Base-by-base conservation (phyloP, 495 filamentous ascomycete species). In the Penicillium turbatum region DNA sequence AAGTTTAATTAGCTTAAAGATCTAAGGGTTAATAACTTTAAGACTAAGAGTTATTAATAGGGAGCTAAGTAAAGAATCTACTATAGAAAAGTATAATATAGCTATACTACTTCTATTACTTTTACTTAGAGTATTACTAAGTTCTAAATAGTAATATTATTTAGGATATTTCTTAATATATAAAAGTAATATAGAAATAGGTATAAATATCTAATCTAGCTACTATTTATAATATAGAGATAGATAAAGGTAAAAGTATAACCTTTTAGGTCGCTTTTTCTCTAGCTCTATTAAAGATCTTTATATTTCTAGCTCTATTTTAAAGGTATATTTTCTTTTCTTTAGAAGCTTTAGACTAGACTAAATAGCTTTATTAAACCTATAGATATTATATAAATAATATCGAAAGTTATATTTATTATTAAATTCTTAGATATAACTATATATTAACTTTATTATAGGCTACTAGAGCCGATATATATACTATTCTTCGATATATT, bases 401-500 rank as follows among this genome's bases (percentile, higher is more conserved):
- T 29, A 5, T 49, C 34, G 34, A 9, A 49, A 17, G 2, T 50
- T 12, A 39, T 24, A 24, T 15, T 50, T 13, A 50, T 17, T 32
- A 24, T 32, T 5, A 13, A 50, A 40, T 24, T 2, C 40, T 50
- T 37, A 12, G 15, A 15, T 12, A 12, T 13, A 50, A 17, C 48
- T 24, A 11, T 13, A 50, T 15, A 39, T 17, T 16, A 6, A 35
- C 37, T 50, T 50, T 50, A 7, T 39, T 9, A 2, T 15, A n/a
- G 6, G 21, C 24, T 21, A 11, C 38, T 10, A 0, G 3, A 39
- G 29, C 16, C 30, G 27, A 29, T 13, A 13, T 5, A 50, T 9
- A 13, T 50, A 24, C 16, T 50, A 35, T 12, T 39, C 34, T 42
- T 57, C 15, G 43, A 53, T 53, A 34, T 53, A 21, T 34, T 42